Evolutionary conservation across 805 yeast species (phyloP).

Genomic region (Saccharomycopsis oosterbeekiorum): DNA sequence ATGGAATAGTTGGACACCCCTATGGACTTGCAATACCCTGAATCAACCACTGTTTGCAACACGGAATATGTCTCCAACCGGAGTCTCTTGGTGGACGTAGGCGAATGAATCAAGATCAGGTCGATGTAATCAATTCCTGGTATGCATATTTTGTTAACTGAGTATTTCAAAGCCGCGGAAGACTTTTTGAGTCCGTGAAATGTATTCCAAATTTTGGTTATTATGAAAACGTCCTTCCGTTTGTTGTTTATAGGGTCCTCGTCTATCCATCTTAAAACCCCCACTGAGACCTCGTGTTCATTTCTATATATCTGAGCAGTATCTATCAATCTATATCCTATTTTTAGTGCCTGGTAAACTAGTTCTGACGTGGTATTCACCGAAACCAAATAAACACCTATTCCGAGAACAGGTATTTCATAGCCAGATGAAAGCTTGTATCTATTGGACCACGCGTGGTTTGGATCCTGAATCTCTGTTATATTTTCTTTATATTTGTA

Average conservation of each 20-base stretch:
- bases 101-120: constrained; percentile 20
- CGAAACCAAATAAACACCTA: constrained; percentile 17
- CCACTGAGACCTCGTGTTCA: constrained; percentile 15
- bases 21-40: constrained; percentile 40
- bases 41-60: constrained; percentile 43
- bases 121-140: constrained; percentile 21
- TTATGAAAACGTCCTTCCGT: constrained; percentile 10
- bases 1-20: constrained; percentile 60
- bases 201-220: constrained; percentile 17
- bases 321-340: constrained; percentile 16
- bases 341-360: constrained; percentile 16
- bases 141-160: constrained; percentile 14
- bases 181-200: constrained; percentile 16
- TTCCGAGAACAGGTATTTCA: constrained; percentile 13
- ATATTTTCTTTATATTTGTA: background rate
- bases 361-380: constrained; percentile 12
- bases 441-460: background rate
- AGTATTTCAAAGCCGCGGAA: constrained; percentile 8
- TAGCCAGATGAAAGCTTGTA: constrained; percentile 4
- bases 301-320: constrained; percentile 18
- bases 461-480: background rate
- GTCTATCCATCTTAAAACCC: constrained; percentile 13
- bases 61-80: constrained; percentile 45
- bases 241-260: constrained; percentile 13
- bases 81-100: constrained; percentile 9